Evolutionary conservation across 2,329 filamentous ascomycete species (phyloP), one percentile per base, ranked within the genome.

Genomic region (Meredithiella fracta): DNA sequence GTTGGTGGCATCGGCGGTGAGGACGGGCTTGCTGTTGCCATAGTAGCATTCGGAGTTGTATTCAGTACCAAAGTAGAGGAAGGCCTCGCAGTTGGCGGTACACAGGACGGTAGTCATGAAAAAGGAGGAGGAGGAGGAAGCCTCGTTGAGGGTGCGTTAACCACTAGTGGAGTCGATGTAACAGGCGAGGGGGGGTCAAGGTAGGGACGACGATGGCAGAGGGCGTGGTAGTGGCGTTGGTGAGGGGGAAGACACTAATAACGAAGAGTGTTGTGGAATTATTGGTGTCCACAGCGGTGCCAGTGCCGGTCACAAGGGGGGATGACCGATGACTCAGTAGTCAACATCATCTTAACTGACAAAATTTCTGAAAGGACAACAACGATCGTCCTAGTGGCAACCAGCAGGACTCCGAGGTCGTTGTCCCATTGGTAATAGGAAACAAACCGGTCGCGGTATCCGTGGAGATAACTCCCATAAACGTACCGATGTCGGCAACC

Each of bases 141-240:
- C 66, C 22, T 65, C 70, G 15, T 60, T 57, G 4, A 78, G 66
- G 4, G 75, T 73, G n/a, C 75, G 70, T 8, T 59, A 62, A 25
- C 65, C 67, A 9, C 65, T 65, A 34, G 15, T 34, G 6, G 67
- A 69, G 59, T 77, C 74, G n/a, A 69, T 72, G 65, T 70, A 71
- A 63, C 74, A 78, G 54, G 69, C 69, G 17, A 71, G 65, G 52
- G 72, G 65, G n/a, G 17, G 37, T 7, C 37, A 38, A 38, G n/a
- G 37, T 38, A 3, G 3, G 11, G 11, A 14, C 37, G 5, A n/a
- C n/a, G n/a, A n/a, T n/a, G n/a, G n/a, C n/a, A n/a, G n/a, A 34
- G 11, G 11, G 29, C 29, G 29, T 34, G 29, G 29, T 5, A 34
- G 29, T 34, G 29, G 29, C 11, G 29, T 34, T 34, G 29, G 29